Evolutionary conservation across 163 green algal genomes (phyloP), one percentile per base, ranked within the genome.

Genomic region (Volvox carteri): DNA sequence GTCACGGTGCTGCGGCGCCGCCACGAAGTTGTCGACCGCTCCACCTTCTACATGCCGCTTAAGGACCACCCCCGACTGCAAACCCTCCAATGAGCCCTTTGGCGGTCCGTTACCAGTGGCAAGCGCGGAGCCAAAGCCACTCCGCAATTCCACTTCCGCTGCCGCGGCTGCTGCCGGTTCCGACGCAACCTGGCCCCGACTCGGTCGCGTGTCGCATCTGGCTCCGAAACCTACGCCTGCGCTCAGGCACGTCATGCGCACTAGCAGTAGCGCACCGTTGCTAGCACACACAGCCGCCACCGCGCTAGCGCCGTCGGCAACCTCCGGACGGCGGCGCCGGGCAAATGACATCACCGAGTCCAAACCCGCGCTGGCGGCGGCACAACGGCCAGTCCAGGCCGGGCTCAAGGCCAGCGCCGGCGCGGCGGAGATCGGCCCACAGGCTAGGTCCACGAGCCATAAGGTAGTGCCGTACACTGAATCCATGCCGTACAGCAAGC

Each of bases 401-500:
- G n/a, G 60, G 30, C 30, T 30, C 4, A 41, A 41, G 18, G 42
- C n/a, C 23, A 37, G 48, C 50, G n/a, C 70, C 19, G 84, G 84
- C 9, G 84, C 84, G 0, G 84, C 84, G 1, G 72, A 78, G 72
- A 89, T 89, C 52, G 84, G 54, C 7, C 72, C 84, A 28, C 72
- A 77, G 11, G 23, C 39, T 41, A 89, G 39, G 23, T 89, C 84
- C 54, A 67, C 1, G 2, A 7, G 16, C 84, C 84, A 89, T 3
- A 77, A 4, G 0, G 18, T 18, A 1, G 9, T 19, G 0, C 84
- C 84, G 18, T 19, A 37, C n/a, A 1, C 4, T 2, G 42, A 1
- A 18, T 84, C 72, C 4, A 89, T 18, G 16, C 84, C 70, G 56
- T 89, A 89, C 54, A 89, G 52, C 72, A 84, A 19, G 1, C 84